Evolutionary conservation across 768 basidiomycete species (phyloP).

Genomic region (Mycena crocata): DNA sequence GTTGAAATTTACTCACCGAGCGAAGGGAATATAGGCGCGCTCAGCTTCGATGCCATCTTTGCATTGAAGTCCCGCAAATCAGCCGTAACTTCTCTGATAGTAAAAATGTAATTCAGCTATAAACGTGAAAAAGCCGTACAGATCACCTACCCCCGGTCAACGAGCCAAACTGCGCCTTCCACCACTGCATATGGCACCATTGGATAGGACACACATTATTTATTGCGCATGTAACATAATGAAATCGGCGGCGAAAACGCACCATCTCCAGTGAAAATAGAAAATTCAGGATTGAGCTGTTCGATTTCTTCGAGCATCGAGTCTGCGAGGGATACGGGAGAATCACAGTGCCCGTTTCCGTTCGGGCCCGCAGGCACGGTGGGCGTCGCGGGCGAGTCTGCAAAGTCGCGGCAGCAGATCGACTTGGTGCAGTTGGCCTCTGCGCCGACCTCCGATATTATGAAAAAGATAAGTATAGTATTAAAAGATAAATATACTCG

Average conservation of each 20-base stretch:
- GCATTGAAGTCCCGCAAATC: constrained; percentile 44
- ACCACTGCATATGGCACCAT: neutral
- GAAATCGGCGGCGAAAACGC: neutral
- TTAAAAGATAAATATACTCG: too few species aligned
- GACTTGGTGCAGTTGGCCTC: constrained; percentile 51
- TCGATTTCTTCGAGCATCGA: constrained; percentile 50
- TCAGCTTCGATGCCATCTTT: constrained; percentile 42
- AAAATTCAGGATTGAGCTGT: constrained; percentile 38
- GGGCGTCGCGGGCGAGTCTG: constrained; percentile 32
- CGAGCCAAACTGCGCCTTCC: constrained; percentile 44
- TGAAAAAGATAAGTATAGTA: too few species aligned
- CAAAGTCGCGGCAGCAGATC: constrained; percentile 52
- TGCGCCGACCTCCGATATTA: constrained; percentile 46
- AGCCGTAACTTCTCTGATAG: constrained; percentile 40
- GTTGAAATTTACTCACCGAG: constrained; percentile 41
- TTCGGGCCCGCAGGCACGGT: constrained; percentile 46
- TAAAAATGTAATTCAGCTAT: neutral
- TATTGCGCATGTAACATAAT: too few species aligned
- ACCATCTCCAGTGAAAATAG: constrained; percentile 56
- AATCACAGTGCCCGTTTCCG: constrained; percentile 49
- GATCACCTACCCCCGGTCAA: constrained; percentile 39
- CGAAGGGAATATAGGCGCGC: constrained; percentile 41
- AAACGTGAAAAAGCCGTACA: neutral
- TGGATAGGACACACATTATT: neutral
- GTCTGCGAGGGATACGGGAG: constrained; percentile 47